A percentile compares a stretch with the other conserved stretches of the same genome.
Conservation (phyloP, 2,329 filamentous ascomycete species). For the Zelopaecilomyces penicillatus region DNA sequence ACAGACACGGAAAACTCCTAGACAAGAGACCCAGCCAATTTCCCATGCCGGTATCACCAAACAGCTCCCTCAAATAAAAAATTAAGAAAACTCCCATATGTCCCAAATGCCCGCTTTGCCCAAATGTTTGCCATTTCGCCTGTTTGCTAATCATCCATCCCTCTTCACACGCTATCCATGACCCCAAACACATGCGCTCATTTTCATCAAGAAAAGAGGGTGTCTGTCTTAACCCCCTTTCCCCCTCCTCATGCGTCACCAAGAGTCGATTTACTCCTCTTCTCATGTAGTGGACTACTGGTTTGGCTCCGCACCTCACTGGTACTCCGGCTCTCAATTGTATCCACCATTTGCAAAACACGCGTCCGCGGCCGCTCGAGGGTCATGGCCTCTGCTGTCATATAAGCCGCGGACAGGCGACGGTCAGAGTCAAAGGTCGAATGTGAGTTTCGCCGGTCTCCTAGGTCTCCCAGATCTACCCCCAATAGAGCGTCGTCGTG, state of each 20-base stretch:
- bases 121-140: too few relatives aligned
- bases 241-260: not conserved
- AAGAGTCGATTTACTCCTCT: slow-evolving; percentile 4
- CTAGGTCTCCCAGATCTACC: slow-evolving; percentile 9
- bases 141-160: too few relatives aligned
- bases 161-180: too few relatives aligned
- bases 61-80: too few relatives aligned
- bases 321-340: slow-evolving; percentile 39
- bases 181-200: too few relatives aligned
- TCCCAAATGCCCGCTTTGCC: too few relatives aligned
- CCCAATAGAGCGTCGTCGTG: slow-evolving; percentile 8
- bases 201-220: not conserved
- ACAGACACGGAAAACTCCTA: too few relatives aligned
- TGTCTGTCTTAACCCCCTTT: not conserved
- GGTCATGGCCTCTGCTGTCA: slow-evolving; percentile 40
- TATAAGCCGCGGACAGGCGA: slow-evolving; percentile 25
- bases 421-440: slow-evolving; percentile 22
- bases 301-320: slow-evolving; percentile 24
- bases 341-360: slow-evolving; percentile 49
- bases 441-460: slow-evolving; percentile 15
- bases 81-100: too few relatives aligned
- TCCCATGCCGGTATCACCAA: too few relatives aligned
- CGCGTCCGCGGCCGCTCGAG: slow-evolving; percentile 34
- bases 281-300: slow-evolving; percentile 1
- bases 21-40: too few relatives aligned